Conservation (phyloP, 441 rosid species). For the Erodium texanum region DNA sequence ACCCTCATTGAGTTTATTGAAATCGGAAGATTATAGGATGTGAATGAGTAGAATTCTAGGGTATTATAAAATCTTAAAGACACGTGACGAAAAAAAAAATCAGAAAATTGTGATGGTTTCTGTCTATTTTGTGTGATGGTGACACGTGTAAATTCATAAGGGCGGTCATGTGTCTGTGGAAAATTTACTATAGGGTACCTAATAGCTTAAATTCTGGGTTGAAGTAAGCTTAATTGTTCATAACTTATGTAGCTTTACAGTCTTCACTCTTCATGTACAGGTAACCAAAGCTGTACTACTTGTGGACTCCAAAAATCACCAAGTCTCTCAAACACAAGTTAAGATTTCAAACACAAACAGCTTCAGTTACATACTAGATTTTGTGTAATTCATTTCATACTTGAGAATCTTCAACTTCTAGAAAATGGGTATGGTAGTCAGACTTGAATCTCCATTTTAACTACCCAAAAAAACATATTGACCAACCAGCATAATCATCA, state of each 20-base stretch:
- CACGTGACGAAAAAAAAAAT: too few species aligned
- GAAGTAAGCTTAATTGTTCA: too few species aligned
- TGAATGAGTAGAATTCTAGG: too few species aligned
- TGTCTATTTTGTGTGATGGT: too few species aligned
- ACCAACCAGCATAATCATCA: neutral
- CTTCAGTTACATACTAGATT: neutral
- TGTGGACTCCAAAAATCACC: neutral
- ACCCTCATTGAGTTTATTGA: too few species aligned
- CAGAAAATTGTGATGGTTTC: too few species aligned
- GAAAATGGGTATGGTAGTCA: neutral
- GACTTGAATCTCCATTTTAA: neutral
- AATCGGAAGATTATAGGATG: too few species aligned
- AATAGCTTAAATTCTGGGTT: too few species aligned
- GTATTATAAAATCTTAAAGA: too few species aligned
- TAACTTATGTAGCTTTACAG: neutral
- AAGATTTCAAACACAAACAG: neutral
- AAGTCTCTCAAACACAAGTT: neutral
- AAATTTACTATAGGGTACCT: too few species aligned
- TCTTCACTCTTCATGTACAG: neutral
- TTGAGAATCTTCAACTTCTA: conserved; percentile 10
- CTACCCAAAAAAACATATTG: neutral
- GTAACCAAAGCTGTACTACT: neutral
- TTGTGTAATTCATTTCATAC: conserved; percentile 1
- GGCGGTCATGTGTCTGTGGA: too few species aligned
- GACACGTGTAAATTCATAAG: too few species aligned